A percentile compares a stretch with the other conserved stretches of the same genome.
phyloP scores from a whole-genome alignment of 345 rosid genomes.

The Euphorbia pulcherrima region DNA sequence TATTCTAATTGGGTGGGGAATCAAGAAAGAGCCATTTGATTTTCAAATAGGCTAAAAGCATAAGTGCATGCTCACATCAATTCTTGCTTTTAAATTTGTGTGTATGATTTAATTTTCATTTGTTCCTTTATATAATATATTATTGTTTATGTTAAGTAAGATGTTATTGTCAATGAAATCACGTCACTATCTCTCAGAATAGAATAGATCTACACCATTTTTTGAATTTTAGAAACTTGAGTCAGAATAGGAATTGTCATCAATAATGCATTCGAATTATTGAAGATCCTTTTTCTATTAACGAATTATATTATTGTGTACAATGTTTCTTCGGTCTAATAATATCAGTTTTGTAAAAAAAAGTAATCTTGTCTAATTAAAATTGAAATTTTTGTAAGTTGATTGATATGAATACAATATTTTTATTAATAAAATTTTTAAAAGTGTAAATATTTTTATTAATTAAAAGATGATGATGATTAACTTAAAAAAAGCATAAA shows the following conservation, averaged over 20 bases:
- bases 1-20: conserved; percentile 4
- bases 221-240: neutral
- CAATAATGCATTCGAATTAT: neutral
- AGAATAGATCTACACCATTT: neutral
- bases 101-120: too few species aligned
- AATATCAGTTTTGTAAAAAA: neutral
- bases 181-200: neutral
- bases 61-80: conserved; percentile 14
- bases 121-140: neutral
- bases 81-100: neutral
- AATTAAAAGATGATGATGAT: too few species aligned
- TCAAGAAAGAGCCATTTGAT: neutral
- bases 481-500: too few species aligned
- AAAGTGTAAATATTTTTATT: too few species aligned
- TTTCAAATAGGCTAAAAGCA: neutral
- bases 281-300: neutral
- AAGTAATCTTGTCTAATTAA: too few species aligned
- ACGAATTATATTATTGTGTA: neutral
- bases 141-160: conserved; percentile 3
- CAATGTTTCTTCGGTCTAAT: neutral
- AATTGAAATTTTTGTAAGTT: too few species aligned
- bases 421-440: too few species aligned
- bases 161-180: conserved; percentile 10
- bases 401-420: too few species aligned
- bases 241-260: neutral